Evolutionary conservation across 768 basidiomycete species (phyloP), one percentile per base, ranked within the genome.

Genomic region (Rhodotorula sphaerocarpa): DNA sequence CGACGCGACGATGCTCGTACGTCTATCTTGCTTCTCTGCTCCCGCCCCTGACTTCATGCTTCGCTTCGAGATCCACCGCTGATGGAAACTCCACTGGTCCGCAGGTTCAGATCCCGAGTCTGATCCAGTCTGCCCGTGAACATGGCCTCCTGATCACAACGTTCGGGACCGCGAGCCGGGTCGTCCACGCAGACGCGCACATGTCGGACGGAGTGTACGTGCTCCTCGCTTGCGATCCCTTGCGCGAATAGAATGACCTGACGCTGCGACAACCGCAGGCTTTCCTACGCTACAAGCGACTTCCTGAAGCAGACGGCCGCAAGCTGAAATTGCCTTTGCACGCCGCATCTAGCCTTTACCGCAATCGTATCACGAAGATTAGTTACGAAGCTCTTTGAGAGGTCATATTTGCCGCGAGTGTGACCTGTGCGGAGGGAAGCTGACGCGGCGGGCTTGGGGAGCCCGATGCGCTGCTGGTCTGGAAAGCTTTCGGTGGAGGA

Each of bases 81-180:
- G n/a, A n/a, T 2, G 7, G 45, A 25, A 10, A 25, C 23, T 44
- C 55, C n/a, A 50, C 21, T 50, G 31, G 57, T 70, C 61, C 52
- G 33, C 70, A 90, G 90, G 80, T 84, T 41, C 84, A 86, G 72
- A 90, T 95, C 33, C 92, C 93, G 46, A 89, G 89, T 42, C 78
- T 97, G 65, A 84, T 91, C 54, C 84, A 88, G 69, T 88, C 85
- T 7, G 86, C 95, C 73, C 84, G 90, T 70, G 90, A 88, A 73
- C 83, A 86, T 25, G 90, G 91, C 34, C 79, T 99, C 55, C 78
- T 99, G 51, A 82, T 96, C 55, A 88, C 89, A 25, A 83, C 88
- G 34, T 86, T 86, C 72, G 89, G 87, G 1, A 70, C 65, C 21
- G 27, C 31, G 0, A 50, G 53, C 7, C 58, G 61, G 1, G 65